phyloP scores from a whole-genome alignment of 345 rosid genomes.

The Camelina neglecta region DNA sequence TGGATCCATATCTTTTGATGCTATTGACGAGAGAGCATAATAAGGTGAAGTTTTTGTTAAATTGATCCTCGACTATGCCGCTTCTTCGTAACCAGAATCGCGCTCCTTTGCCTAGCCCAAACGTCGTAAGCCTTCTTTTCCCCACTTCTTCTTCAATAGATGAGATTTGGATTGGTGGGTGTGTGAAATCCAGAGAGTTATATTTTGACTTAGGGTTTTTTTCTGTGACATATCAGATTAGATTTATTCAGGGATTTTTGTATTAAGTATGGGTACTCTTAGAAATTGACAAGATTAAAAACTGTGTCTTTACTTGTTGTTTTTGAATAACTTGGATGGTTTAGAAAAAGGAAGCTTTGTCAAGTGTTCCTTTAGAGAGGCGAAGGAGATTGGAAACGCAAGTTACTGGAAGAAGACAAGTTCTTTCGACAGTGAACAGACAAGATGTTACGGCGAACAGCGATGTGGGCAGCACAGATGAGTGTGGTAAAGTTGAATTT shows the following conservation, averaged over 20 bases:
- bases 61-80: conserved; percentile 23
- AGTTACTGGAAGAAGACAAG: conserved; percentile 58
- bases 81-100: conserved; percentile 40
- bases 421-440: conserved; percentile 54
- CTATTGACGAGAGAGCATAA: too few relatives aligned
- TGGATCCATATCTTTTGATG: too few relatives aligned
- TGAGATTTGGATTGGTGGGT: background rate
- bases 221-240: background rate
- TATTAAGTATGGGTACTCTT: background rate
- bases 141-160: background rate
- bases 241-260: background rate
- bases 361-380: conserved; percentile 67
- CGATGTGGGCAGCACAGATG: conserved; percentile 56
- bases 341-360: conserved; percentile 62
- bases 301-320: conserved; percentile 1
- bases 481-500: conserved; percentile 53
- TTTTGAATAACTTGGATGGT: conserved; percentile 9
- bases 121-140: conserved; percentile 23
- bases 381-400: conserved; percentile 56
- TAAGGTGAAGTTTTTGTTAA: background rate
- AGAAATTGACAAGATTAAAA: background rate
- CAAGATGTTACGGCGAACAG: conserved; percentile 52
- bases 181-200: background rate
- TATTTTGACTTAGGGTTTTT: background rate
- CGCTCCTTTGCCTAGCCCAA: conserved; percentile 32